A percentile compares a stretch with the other conserved stretches of the same genome.
Evolutionary conservation across 495 filamentous ascomycete species (phyloP).

Genomic region (Podospora tetraspora): DNA sequence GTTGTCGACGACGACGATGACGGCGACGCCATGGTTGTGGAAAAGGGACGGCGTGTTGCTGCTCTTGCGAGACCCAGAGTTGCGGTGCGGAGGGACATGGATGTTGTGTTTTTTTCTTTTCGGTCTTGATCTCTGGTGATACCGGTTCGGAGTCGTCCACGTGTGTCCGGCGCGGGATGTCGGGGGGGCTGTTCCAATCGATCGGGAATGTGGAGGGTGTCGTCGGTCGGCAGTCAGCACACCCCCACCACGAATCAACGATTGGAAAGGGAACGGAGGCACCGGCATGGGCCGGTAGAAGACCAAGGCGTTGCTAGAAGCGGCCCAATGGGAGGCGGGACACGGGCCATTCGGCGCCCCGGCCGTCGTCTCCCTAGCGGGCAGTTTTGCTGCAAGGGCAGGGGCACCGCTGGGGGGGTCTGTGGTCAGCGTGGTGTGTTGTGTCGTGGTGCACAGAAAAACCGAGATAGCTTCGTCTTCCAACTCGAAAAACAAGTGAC

Average conservation of each 20-base stretch:
- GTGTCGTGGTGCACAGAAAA: not conserved
- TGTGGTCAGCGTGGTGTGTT: not conserved
- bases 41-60: slow-evolving; percentile 32
- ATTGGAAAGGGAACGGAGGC: not conserved
- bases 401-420: not conserved
- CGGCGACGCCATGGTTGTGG: slow-evolving; percentile 45
- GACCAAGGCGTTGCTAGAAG: not conserved
- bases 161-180: not conserved
- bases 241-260: not conserved
- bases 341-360: not conserved
- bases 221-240: not conserved
- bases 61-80: slow-evolving; percentile 23
- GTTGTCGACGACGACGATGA: slow-evolving; percentile 49
- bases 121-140: not conserved
- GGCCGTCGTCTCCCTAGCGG: not conserved
- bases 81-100: slow-evolving; percentile 38
- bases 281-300: not conserved
- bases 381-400: not conserved
- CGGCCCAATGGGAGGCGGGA: not conserved
- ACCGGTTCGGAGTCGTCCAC: not conserved
- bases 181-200: not conserved
- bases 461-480: not conserved
- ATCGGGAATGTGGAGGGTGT: not conserved
- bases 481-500: not conserved
- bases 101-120: not conserved